Evolutionary conservation across 2,329 filamentous ascomycete species (phyloP).

Genomic region (Arthrobotrys sphaeroides): DNA sequence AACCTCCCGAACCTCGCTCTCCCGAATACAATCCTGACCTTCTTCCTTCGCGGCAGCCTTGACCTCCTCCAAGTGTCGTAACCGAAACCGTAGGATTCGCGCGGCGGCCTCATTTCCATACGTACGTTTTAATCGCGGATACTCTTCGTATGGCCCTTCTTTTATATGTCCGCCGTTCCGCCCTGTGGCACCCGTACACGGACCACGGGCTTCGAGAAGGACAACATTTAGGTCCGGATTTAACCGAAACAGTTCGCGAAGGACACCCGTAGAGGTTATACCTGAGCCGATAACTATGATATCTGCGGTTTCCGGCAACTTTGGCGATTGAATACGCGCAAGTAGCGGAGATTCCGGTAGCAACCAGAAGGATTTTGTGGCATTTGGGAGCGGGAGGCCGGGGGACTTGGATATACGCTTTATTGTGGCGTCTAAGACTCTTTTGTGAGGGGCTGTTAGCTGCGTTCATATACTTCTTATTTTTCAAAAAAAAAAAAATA

Average conservation of each 20-base stretch:
- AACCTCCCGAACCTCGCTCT: conserved; percentile 62
- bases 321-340: conserved; percentile 58
- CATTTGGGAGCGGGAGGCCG: conserved; percentile 62
- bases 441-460: conserved; percentile 34
- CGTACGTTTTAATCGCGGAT: conserved; percentile 59
- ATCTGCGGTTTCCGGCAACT: conserved; percentile 63
- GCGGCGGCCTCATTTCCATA: conserved; percentile 62
- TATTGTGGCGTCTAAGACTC: conserved; percentile 17
- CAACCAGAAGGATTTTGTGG: conserved; percentile 65
- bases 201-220: conserved; percentile 66
- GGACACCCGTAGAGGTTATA: conserved; percentile 65
- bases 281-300: conserved; percentile 68
- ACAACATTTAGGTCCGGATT: conserved; percentile 59
- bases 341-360: conserved; percentile 63
- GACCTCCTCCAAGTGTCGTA: conserved; percentile 62
- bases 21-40: conserved; percentile 54
- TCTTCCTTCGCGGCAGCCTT: conserved; percentile 61
- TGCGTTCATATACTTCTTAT: too few species aligned
- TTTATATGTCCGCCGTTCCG: conserved; percentile 68
- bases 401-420: conserved; percentile 57
- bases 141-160: conserved; percentile 63
- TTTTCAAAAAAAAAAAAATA: too few species aligned
- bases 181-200: conserved; percentile 67
- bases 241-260: conserved; percentile 59
- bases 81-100: conserved; percentile 63